Percentiles rank a stretch among this genome's conserved stretches.
Conservation (phyloP, 2,329 filamentous ascomycete genomes). For the Tolypocladium paradoxum region DNA sequence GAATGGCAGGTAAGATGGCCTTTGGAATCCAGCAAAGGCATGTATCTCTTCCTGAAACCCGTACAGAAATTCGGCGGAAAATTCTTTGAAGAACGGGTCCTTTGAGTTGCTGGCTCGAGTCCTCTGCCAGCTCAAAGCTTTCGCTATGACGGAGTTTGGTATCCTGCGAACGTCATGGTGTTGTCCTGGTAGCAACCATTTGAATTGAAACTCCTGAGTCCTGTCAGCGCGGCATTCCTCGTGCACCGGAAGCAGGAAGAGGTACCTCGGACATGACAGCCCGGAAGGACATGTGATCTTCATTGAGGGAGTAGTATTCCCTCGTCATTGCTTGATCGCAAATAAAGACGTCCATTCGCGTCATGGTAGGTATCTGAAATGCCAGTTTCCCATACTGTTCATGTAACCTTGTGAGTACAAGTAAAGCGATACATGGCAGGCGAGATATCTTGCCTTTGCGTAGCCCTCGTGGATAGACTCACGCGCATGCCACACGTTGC, state of each 20-base stretch:
- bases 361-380: slow-evolving; percentile 9
- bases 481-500: slow-evolving; percentile 4
- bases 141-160: slow-evolving; percentile 5
- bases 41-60: slow-evolving; percentile 4
- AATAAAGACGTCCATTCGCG: slow-evolving; percentile 8
- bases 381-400: slow-evolving; percentile 3
- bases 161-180: slow-evolving; percentile 4
- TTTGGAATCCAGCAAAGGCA: not conserved
- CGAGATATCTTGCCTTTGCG: slow-evolving; percentile 1
- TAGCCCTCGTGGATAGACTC: slow-evolving; percentile 7
- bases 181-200: slow-evolving; percentile 4
- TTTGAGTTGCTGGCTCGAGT: slow-evolving; percentile 4
- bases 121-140: slow-evolving; percentile 7
- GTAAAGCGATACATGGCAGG: not conserved
- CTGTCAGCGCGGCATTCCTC: not conserved
- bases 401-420: not conserved
- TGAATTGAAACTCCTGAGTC: slow-evolving; percentile 7
- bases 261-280: slow-evolving; percentile 6
- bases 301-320: slow-evolving; percentile 5
- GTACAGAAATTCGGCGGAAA: slow-evolving; percentile 6
- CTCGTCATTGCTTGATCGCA: slow-evolving; percentile 7
- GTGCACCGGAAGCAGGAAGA: not conserved
- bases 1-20: not conserved
- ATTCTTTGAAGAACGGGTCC: slow-evolving; percentile 6
- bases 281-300: slow-evolving; percentile 5